Evolutionary conservation across 2,329 filamentous ascomycete genomes (phyloP), one percentile per base, ranked within the genome.

Genomic region (Endoconidiophora laricicola): DNA sequence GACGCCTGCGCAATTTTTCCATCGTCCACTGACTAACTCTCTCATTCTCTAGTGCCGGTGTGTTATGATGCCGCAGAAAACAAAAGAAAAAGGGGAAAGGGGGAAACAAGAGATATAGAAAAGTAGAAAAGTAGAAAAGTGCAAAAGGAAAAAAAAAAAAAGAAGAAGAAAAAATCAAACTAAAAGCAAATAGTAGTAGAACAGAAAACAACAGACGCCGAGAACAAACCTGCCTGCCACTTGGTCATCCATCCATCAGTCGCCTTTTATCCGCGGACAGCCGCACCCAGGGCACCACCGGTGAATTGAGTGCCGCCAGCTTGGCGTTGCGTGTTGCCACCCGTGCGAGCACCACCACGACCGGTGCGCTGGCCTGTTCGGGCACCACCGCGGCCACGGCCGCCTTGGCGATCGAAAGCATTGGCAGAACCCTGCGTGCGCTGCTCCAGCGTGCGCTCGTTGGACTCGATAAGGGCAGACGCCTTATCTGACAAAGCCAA

Each of bases 361-460:
- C 79, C 72, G 23, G 72, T 68, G 41, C 80, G 69, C 49, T 73
- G 70, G 40, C 83, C 80, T 54, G 81, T 76, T 18, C 67, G 78
- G 48, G 79, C 84, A 46, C 82, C 84, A 44, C 82, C 79, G 24
- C 81, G 76, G 54, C 83, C 81, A 56, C 82, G 76, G 52, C 84
- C 85, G 57, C 86, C 84, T 70, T 94, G 86, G 64, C 90, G 74
- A 73, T 95, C 88, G 68, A 96, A 96, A 24, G 87, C 90, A 61
- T 94, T 94, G 53, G 86, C 81, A 58, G 88, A 94, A 59, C 91
- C 91, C 66, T 95, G 87, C 58, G 93, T 96, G 63, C 91, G 80
- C 66, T 95, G 88, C 73, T 98, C 91, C 58, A 98, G 76, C 22
- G 90, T 94, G 65, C 93, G 82, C 73, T 98, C 91, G 70, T 98